Evolutionary conservation across 1,284 basidiomycete genomes (phyloP).

Genomic region (Macrocybe sp.): DNA sequence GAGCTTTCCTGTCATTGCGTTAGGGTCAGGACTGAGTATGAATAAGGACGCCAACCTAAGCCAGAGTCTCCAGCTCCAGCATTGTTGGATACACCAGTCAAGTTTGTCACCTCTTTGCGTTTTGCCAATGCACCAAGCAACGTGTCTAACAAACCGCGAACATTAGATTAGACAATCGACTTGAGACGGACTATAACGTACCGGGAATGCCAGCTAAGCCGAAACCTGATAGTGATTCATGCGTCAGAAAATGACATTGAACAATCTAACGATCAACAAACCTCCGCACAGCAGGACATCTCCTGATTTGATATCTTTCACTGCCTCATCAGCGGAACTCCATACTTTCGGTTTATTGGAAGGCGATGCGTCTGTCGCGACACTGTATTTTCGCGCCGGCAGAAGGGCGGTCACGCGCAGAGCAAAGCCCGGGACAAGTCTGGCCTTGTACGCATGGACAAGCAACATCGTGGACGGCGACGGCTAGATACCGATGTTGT

Average conservation of each 20-base stretch:
- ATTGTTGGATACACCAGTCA: constrained; percentile 91
- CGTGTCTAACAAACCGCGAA: constrained; percentile 51
- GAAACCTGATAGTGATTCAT: constrained; percentile 51
- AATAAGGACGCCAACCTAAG: constrained; percentile 50
- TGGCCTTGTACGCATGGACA: constrained; percentile 16
- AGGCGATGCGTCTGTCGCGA: constrained; percentile 24
- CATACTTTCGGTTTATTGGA: constrained; percentile 72
- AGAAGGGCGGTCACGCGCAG: constrained; percentile 16
- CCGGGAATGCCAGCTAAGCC: constrained; percentile 75
- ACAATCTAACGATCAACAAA: constrained; percentile 21
- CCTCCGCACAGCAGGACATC: constrained; percentile 79
- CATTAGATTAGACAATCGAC: too few relatives aligned
- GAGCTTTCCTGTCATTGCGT: constrained; percentile 55
- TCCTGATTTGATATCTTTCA: constrained; percentile 79
- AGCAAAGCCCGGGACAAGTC: constrained; percentile 9
- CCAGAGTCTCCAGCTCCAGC: constrained; percentile 77
- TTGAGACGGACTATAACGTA: constrained; percentile 21
- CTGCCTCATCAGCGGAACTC: constrained; percentile 74
- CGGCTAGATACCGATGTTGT: neutral
- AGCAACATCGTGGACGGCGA: constrained; percentile 11
- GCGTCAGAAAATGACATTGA: constrained; percentile 3
- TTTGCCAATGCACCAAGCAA: constrained; percentile 77
- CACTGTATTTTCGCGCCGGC: constrained; percentile 25
- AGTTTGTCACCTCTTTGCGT: constrained; percentile 64
- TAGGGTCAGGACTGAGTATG: neutral